These are phyloP conservation scores for Venturia asperata DNA, from an alignment of 2,329 filamentous ascomycete genomes.

Conservation along the genomic window DNA sequence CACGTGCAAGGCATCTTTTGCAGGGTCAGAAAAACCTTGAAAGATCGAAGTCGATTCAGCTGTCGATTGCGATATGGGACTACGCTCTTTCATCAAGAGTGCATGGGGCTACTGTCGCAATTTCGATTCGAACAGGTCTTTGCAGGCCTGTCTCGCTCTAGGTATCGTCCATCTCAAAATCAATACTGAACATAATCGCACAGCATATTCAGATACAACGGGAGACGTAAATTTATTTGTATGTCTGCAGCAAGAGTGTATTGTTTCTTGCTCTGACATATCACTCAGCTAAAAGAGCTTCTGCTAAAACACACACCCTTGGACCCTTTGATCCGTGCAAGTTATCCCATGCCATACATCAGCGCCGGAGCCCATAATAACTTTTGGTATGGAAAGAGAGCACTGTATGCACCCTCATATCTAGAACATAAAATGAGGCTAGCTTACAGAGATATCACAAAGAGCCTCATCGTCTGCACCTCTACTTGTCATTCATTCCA, in stretches of 20 bases:
- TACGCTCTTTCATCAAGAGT: too few relatives aligned
- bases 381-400: constrained; percentile 14
- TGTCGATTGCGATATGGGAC: background rate
- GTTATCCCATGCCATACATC: background rate
- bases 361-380: constrained; percentile 13
- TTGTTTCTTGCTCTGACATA: background rate
- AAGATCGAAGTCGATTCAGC: background rate
- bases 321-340: background rate
- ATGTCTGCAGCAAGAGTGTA: background rate
- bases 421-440: constrained; percentile 11
- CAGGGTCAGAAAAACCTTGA: too few relatives aligned
- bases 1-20: background rate
- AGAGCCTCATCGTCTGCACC: background rate
- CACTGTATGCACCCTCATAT: background rate
- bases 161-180: background rate
- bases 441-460: constrained; percentile 10
- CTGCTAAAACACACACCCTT: background rate
- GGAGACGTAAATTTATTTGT: background rate
- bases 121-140: too few relatives aligned
- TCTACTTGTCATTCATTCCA: constrained; percentile 4
- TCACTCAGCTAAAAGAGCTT: background rate
- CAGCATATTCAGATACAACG: background rate
- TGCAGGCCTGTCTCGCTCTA: too few relatives aligned
- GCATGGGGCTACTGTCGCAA: too few relatives aligned
- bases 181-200: background rate